Base-by-base conservation (phyloP, 2,329 filamentous ascomycete genomes). In the Aspergillus ruber region DNA sequence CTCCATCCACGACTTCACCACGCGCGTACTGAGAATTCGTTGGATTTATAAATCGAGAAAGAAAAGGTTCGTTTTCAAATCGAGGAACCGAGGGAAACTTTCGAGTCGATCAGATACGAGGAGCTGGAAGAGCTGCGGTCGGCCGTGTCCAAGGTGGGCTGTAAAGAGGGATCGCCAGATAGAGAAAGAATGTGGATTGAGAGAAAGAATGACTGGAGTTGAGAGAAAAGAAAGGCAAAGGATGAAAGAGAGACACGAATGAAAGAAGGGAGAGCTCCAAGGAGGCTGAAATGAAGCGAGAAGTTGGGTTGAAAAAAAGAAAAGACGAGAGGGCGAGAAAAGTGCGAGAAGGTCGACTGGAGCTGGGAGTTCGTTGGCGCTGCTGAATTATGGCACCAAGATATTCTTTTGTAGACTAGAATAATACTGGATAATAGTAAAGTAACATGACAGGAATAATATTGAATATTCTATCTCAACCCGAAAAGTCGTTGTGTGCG, bases 131-230 rank as follows among this genome's bases (percentile, higher is more conserved):
- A 15, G 23, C 46, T 45, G 47, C 44, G 52, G 49, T 46, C 44
- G 46, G 46, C 32, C 36, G 32, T 32, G 43, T 42, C 38, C 27
- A 51, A 46, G 42, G 43, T 49, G 47, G 50, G 32, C 40, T 13
- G 40, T 23, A 48, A 51, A 42, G 43, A 41, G 33, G 38, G 49
- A 50, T 42, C 40, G 48, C 44, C 38, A 29, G 10, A 12, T 29
- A 29, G 44, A 50, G 50, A 46, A 46, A 42, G 47, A 46, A 40
- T 40, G 35, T 15, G 13, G 27, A 43, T 18, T 48, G 33, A 45
- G 47, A 21, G 36, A 47, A 49, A 45, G 21, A 45, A 50, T 47
- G 33, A 54, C 51, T 49, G 42, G 33, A 43, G 21, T 29, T 29
- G n/a, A 41, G 43, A 29, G 21, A 38, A 45, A 43, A 38, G 23